Evolutionary conservation across 345 rosid species (phyloP).

Genomic region (Corymbia maculata): DNA sequence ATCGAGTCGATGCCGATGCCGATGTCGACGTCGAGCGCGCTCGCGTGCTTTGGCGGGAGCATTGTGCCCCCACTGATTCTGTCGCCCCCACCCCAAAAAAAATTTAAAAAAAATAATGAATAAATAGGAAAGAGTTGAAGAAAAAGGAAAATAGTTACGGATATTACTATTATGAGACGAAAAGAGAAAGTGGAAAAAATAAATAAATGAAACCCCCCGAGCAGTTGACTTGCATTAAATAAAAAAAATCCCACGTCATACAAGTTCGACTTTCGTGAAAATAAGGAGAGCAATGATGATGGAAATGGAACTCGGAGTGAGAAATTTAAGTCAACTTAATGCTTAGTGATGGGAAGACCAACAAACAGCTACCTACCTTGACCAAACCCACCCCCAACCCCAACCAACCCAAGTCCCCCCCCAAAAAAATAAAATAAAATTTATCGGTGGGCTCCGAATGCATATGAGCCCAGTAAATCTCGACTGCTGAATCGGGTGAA

Average conservation of each 20-base stretch:
- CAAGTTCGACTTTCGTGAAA: background rate
- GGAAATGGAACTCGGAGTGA: background rate
- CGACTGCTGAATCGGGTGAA: rapidly evolving
- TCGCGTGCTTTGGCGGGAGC: background rate
- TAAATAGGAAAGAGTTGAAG: background rate
- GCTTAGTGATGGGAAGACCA: background rate
- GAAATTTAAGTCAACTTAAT: background rate
- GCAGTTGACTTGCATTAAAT: background rate
- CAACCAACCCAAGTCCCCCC: background rate
- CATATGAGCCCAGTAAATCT: background rate
- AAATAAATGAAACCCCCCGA: background rate
- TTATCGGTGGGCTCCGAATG: background rate
- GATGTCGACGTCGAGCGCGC: background rate
- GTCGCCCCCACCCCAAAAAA: background rate
- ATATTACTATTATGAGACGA: background rate
- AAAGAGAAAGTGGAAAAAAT: background rate
- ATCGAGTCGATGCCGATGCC: background rate
- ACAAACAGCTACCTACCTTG: background rate
- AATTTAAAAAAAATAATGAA: background rate
- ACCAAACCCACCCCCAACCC: background rate
- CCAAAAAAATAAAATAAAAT: too few relatives aligned
- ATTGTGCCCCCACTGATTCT: background rate
- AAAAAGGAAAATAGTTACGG: background rate
- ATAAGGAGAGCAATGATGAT: background rate
- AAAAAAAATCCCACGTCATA: background rate